Evolutionary conservation across 78 protist genomes (phyloP), one percentile per base, ranked within the genome.

Genomic region (Dictyostelium firmibasis): DNA sequence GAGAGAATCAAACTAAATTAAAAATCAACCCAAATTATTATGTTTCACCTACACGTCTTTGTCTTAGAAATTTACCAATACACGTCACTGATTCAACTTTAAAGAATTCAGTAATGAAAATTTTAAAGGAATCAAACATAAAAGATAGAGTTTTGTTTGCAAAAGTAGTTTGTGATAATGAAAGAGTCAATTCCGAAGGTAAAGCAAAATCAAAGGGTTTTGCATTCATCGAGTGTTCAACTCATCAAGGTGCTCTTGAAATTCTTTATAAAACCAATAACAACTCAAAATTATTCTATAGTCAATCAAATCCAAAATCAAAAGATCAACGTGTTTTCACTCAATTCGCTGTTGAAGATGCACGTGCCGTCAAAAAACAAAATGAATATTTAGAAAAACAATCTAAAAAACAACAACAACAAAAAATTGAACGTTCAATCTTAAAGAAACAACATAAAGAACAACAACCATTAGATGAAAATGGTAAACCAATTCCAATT

Each of bases 281-380:
- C 60, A 81, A 47, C 43, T 43, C 35, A 0, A 81, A 89, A 33
- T 27, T 69, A 1, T 89, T 89, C 36, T 67, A 16, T 16, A 2
- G 10, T 1, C 79, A 31, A 14, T 47, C 27, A 23, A n/a, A 27
- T 10, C 14, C 5, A 41, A 84, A 89, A 20, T 43, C 78, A 41
- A 81, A 81, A 50, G 88, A 81, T 81, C 77, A 53, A 60, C 47
- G 83, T 36, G 6, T 67, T 25, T 89, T 89, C 47, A 72, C 74
- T 38, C 94, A 89, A 38, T 89, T 89, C 38, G 72, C 94, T 2
- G 77, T 89, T 3, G 94, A 89, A 81, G 94, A 89, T 69, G 94
- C 94, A 2, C 50, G 94, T 43, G 87, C 79, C 23, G 94, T 89
- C 11, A 89, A 89, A 57, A 89, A 81, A 35, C 86, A 81, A 81